These are phyloP conservation scores for Areca catechu DNA, from an alignment of 176 grass and related monocot genomes.

Conservation along the genomic window DNA sequence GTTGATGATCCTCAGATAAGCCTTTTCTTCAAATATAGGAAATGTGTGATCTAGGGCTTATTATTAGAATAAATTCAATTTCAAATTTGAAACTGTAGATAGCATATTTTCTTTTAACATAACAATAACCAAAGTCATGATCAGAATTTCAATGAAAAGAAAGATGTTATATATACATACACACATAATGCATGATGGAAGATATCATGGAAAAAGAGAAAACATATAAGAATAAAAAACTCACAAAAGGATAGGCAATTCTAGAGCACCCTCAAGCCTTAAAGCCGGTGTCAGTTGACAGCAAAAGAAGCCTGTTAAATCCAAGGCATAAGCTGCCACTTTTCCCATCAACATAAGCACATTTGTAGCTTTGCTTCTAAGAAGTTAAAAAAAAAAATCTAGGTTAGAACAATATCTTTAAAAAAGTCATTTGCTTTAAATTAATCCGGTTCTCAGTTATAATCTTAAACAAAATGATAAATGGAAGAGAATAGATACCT, in stretches of 20 bases:
- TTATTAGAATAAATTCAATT: no score
- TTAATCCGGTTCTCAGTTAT: no score
- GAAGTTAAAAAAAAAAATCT: not conserved
- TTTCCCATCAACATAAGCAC: slow-evolving; percentile 66
- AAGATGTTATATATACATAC: not conserved
- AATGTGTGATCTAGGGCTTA: no score
- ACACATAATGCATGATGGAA: not conserved
- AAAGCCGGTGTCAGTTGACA: slow-evolving; percentile 38
- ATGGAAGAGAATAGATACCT: slow-evolving; percentile 32
- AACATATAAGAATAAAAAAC: slow-evolving; percentile 5
- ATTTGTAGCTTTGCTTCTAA: slow-evolving; percentile 56
- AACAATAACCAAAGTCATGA: no score
- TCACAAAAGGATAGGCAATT: slow-evolving; percentile 53
- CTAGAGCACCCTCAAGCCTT: slow-evolving; percentile 30
- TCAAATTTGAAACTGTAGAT: no score
- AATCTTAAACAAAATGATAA: slow-evolving; percentile 18
- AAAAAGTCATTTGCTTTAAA: no score
- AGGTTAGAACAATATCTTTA: no score
- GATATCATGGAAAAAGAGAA: not conserved
- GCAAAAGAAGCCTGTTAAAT: slow-evolving; percentile 70
- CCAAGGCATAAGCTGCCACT: slow-evolving; percentile 62
- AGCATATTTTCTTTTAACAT: no score
- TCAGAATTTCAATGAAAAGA: not conserved
- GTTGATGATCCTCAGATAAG: no score
- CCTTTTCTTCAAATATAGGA: no score